Base-by-base conservation (phyloP, 495 filamentous ascomycete genomes). In the Neurospora sublineolata region DNA sequence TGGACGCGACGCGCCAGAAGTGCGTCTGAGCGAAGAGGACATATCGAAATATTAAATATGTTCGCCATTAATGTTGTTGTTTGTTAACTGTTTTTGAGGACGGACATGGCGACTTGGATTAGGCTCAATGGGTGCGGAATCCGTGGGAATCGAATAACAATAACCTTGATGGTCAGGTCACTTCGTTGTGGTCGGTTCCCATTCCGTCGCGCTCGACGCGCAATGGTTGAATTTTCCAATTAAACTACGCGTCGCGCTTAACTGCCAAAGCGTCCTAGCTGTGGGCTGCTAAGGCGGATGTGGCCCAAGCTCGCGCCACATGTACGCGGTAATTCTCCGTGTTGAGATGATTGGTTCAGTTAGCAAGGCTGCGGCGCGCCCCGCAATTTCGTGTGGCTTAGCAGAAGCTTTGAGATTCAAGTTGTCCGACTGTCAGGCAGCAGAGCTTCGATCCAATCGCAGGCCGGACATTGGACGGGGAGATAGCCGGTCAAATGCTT, bases 1-100 rank as follows among this genome's bases (percentile, higher is more conserved):
- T 3, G 77, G 79, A 80, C 80, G 83, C 77, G 80, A 81, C 80
- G 77, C 77, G 80, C 80, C 75, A 68, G 79, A 70, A 68, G 68
- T 64, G 12, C 68, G 78, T 71, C 77, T 74, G 72, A 70, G 69
- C 70, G 71, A 44, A 27, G 73, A 76, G 75, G 80, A 79, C 81
- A 84, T 84, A 73, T 74, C 37, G 79, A 75, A 73, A 75, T 30
- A 46, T 37, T 67, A 70, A 70, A 64, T 71, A 58, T 41, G 23
- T 46, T 69, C 44, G 72, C 78, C 74, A 77, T 78, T 58, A 74
- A 76, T 40, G 30, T 68, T 60, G 44, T 70, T 70, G 14, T 33
- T 36, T 18, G 75, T 37, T 39, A 64, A 58, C 20, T 40, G 30
- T 20, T 68, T 42, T 10, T 39, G 41, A 30, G 4, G 27, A 18